These are phyloP conservation scores for Allantophomopsis cytisporea DNA, from an alignment of 2,329 filamentous ascomycete genomes.

Conservation along the genomic window DNA sequence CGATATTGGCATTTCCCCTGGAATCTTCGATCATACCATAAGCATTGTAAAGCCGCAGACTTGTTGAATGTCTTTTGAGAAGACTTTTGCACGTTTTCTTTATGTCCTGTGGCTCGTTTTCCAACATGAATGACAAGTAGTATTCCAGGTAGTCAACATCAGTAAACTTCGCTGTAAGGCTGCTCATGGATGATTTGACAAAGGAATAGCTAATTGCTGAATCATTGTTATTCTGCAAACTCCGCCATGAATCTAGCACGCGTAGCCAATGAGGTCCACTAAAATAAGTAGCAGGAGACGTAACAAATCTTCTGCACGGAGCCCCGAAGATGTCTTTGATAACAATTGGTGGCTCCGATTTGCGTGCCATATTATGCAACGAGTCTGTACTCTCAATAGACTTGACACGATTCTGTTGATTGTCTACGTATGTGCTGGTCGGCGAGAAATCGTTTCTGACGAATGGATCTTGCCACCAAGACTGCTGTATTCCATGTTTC, in stretches of 20 bases:
- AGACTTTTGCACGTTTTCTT: constrained; percentile 62
- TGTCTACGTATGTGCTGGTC: too few species aligned
- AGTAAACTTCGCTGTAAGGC: constrained; percentile 28
- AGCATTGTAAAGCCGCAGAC: constrained; percentile 59
- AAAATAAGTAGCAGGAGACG: neutral
- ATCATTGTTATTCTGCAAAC: constrained; percentile 6
- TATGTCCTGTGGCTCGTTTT: constrained; percentile 36
- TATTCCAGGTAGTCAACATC: constrained; percentile 31
- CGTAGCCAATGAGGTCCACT: constrained; percentile 22
- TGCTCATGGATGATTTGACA: constrained; percentile 37
- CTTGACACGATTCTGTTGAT: neutral
- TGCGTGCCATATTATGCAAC: constrained; percentile 12
- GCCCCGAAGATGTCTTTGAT: neutral
- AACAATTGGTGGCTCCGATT: neutral
- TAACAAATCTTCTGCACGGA: neutral
- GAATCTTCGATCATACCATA: constrained; percentile 62
- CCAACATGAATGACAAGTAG: constrained; percentile 51
- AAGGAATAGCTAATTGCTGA: constrained; percentile 21
- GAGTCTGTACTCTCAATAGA: constrained; percentile 1
- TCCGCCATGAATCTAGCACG: constrained; percentile 18
- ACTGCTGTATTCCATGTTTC: constrained; percentile 14
- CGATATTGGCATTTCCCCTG: constrained; percentile 40
- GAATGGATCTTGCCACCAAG: constrained; percentile 37
- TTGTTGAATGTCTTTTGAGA: constrained; percentile 53
- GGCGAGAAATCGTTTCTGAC: constrained; percentile 22